A percentile compares a stretch with the other conserved stretches of the same genome.
Conservation (phyloP, 176 grass and related monocot genomes). For the Typha latifolia region DNA sequence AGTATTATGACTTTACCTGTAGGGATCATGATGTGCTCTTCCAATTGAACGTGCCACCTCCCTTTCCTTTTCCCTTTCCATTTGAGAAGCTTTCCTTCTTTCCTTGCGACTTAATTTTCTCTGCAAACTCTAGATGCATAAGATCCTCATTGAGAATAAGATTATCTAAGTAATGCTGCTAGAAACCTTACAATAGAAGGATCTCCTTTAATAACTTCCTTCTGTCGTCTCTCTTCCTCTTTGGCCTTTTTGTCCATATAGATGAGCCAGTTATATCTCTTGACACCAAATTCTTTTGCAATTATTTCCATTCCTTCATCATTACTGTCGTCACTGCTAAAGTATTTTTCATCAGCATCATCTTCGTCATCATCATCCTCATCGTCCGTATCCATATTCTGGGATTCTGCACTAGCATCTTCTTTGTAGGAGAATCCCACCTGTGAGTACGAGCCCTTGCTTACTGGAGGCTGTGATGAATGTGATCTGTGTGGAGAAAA, state of each 20-base stretch:
- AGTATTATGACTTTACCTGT: slow-evolving; percentile 34
- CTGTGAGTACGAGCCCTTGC: slow-evolving; percentile 93
- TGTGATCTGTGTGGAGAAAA: slow-evolving; percentile 46
- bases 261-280: slow-evolving; percentile 96
- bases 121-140: slow-evolving; percentile 38
- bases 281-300: slow-evolving; percentile 93
- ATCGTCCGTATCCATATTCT: slow-evolving; percentile 58
- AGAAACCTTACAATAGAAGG: slow-evolving; percentile 73
- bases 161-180: slow-evolving; percentile 5
- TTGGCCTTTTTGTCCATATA: slow-evolving; percentile 95
- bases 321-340: slow-evolving; percentile 94
- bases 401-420: slow-evolving; percentile 51
- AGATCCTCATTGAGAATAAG: slow-evolving; percentile 11
- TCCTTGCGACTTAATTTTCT: slow-evolving; percentile 95
- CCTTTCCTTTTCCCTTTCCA: slow-evolving; percentile 82
- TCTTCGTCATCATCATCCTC: slow-evolving; percentile 83
- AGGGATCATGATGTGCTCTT: slow-evolving; percentile 78
- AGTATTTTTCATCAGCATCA: slow-evolving; percentile 63
- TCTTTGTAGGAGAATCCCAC: slow-evolving; percentile 91
- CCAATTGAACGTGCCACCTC: slow-evolving; percentile 55
- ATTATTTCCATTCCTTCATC: slow-evolving; percentile 93
- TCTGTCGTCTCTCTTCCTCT: slow-evolving; percentile 88
- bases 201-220: slow-evolving; percentile 93
- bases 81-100: slow-evolving; percentile 92
- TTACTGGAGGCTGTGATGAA: slow-evolving; percentile 50